Base-by-base conservation (phyloP, 1,284 basidiomycete species). In the Acaromyces ingoldii region DNA sequence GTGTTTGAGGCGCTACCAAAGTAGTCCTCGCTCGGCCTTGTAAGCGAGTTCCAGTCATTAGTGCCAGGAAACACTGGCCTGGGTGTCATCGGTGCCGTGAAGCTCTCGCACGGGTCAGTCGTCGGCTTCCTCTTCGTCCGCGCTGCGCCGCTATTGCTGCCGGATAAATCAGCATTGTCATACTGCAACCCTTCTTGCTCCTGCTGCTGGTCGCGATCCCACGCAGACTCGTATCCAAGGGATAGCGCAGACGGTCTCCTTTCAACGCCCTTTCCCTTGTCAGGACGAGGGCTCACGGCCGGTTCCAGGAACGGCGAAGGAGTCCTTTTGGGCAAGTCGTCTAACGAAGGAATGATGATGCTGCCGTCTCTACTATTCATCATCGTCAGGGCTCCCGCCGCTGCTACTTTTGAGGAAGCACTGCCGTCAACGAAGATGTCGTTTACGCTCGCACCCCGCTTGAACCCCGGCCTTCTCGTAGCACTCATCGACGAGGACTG, bases 241-340 rank as follows among this genome's bases (percentile, higher is more conserved):
- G 37, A 19, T 38, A n/a, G n/a, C n/a, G n/a, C n/a, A n/a, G n/a
- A n/a, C n/a, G n/a, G n/a, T 7, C 17, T 25, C 15, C 48, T 37
- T 9, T 28, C 17, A 1, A 49, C 48, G n/a, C 48, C 51, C 36
- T 53, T 53, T 4, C 51, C 51, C 37, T 53, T 53, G 51, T 53
- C 44, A 13, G 21, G 43, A 26, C 42, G 11, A 13, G 51, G 51
- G 15, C 22, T 24, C 7, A 44, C 25, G 21, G 21, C 19, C 17
- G 44, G 22, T 11, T 53, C 38, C 6, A 53, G 43, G 19, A 30
- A n/a, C n/a, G n/a, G n/a, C n/a, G n/a, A 47, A 29, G 49, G 44
- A n/a, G 28, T 36, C n/a, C 42, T 45, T 30, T 45, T 45, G 4
- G 25, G 44, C 10, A 24, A 17, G 17, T 2, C 37, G 39, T 9